Base-by-base conservation (phyloP, 805 yeast genomes). In the Lachancea mirantina region DNA sequence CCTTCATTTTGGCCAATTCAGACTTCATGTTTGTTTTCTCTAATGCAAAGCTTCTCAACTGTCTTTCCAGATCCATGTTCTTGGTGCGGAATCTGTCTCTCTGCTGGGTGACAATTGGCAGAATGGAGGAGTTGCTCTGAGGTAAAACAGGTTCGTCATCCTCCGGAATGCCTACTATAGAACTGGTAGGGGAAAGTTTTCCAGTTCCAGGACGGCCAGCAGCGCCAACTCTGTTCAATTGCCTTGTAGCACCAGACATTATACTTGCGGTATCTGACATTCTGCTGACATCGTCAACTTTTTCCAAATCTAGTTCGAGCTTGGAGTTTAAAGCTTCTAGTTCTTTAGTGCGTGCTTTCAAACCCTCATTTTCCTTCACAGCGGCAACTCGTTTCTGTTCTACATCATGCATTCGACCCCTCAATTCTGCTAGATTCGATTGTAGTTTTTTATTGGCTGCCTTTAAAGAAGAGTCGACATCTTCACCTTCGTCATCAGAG, bases 41-140 rank as follows among this genome's bases (percentile, higher is more conserved):
- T 14, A 61, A 53, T 32, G 65, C 65, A 41, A 72, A 75, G 43
- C 72, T 73, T 53, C 82, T 76, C 23, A 78, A 49, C 47, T 85
- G 94, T 35, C 81, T 81, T 55, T 89, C 97, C 34, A 92, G 67
- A 52, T 84, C 95, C 36, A 72, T 73, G 49, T 81, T 84, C 34
- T 85, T 70, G n/a, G 74, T 70, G 47, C 94, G 76, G 65, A 88
- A 87, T 41, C 98, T 67, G 57, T 89, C 98, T 55, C 98, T 76
- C 62, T 89, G 98, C 51, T 89, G 88, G 9, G 96, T 87, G 18
- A 92, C 75, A 33, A 89, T 85, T 1, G 94, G 94, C 31, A 89
- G 58, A 18, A 88, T 74, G 4, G 76, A 70, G 8, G 65, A 50
- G 32, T 71, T 74, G 6, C 41, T 45, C 17, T 40, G 41, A 11